A percentile compares a stretch with the other conserved stretches of the same genome.
phyloP scores from a whole-genome alignment of 371 early-diverging fungal species.

The Parasitella parasitica region DNA sequence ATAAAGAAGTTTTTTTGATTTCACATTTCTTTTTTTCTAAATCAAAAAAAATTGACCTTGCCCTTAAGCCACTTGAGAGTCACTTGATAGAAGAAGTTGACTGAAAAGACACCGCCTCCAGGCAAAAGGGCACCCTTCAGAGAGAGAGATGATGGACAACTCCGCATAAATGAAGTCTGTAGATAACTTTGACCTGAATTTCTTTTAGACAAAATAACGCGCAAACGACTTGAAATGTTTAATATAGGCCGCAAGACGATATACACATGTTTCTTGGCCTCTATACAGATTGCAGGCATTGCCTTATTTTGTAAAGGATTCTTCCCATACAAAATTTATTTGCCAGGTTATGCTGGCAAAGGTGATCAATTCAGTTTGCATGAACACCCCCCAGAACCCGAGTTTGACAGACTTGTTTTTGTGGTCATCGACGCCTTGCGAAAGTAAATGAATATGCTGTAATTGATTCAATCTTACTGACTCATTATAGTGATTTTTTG shows the following conservation, averaged over 20 bases:
- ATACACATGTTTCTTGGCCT: conserved; percentile 22
- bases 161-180: neutral
- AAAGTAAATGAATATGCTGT: conserved; percentile 38
- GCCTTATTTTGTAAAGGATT: conserved; percentile 71
- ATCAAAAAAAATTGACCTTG: neutral
- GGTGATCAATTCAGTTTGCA: conserved; percentile 14
- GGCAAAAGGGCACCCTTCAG: neutral
- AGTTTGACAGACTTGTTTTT: conserved; percentile 73
- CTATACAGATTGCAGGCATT: conserved; percentile 63
- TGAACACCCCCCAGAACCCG: conserved; percentile 27
- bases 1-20: neutral
- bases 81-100: neutral
- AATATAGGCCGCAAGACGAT: neutral
- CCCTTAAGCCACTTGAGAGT: conserved; percentile 5
- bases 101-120: too few species aligned
- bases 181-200: neutral
- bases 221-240: conserved; percentile 1
- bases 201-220: neutral
- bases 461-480: too few species aligned
- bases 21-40: neutral
- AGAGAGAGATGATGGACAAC: neutral
- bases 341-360: conserved; percentile 58
- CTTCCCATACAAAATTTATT: conserved; percentile 74
- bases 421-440: conserved; percentile 81
- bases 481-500: conserved; percentile 75